A percentile compares a stretch with the other conserved stretches of the same genome.
These are phyloP conservation scores for Beauveria brongniartii DNA, from an alignment of 2,329 filamentous ascomycete species.

Conservation along the genomic window DNA sequence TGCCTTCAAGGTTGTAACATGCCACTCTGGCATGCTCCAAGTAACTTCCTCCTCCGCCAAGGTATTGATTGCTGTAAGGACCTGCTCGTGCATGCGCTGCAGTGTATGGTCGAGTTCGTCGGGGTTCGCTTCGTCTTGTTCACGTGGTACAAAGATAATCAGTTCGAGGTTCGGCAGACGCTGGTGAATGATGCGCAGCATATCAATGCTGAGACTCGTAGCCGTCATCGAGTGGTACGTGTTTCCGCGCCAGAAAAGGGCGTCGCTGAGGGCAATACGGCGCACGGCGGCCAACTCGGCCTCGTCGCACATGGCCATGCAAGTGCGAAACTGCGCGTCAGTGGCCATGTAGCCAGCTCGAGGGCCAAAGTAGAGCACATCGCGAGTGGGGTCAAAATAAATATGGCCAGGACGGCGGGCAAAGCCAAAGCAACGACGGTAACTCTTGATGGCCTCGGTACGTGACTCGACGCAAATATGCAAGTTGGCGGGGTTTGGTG, in stretches of 20 bases:
- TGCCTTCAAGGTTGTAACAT: constrained; percentile 23
- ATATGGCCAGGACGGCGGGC: constrained; percentile 32
- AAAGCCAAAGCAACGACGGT: constrained; percentile 34
- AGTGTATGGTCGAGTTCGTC: constrained; percentile 23
- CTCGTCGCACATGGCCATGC: constrained; percentile 33
- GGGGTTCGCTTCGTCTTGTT: constrained; percentile 23
- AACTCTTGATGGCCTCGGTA: constrained; percentile 32
- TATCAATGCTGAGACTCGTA: constrained; percentile 30
- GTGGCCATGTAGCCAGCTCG: constrained; percentile 37
- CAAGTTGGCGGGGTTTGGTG: constrained; percentile 34
- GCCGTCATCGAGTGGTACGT: constrained; percentile 31
- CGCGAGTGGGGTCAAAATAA: constrained; percentile 32
- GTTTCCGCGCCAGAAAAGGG: constrained; percentile 31
- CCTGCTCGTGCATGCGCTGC: neutral
- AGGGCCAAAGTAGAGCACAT: constrained; percentile 41
- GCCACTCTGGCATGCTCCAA: constrained; percentile 30
- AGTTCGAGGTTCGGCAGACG: constrained; percentile 33
- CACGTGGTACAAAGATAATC: constrained; percentile 36
- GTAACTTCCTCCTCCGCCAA: constrained; percentile 22
- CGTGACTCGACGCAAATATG: constrained; percentile 40
- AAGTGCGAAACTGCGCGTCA: constrained; percentile 36
- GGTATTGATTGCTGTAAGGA: constrained; percentile 25
- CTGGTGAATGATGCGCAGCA: constrained; percentile 29
- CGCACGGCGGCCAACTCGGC: constrained; percentile 32
- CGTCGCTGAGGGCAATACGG: constrained; percentile 38